Evolutionary conservation across 495 filamentous ascomycete genomes (phyloP).

Genomic region (Evansstolkia leycettana): DNA sequence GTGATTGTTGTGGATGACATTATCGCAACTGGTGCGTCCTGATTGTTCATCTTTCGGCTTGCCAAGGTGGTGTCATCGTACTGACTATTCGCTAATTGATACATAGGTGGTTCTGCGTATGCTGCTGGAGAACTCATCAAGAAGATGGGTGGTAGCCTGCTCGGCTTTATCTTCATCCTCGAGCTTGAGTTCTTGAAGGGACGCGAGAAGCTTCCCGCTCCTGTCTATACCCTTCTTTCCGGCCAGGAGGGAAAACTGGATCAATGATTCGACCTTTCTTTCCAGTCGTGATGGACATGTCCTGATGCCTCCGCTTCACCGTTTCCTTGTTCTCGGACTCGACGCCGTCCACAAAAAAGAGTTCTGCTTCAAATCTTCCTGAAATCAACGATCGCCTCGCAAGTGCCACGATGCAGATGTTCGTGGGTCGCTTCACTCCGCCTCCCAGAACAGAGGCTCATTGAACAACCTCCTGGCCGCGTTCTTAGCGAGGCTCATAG

Average conservation of each 20-base stretch:
- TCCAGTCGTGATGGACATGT: not conserved
- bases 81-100: constrained; percentile 1
- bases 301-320: not conserved
- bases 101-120: constrained; percentile 80
- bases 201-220: constrained; percentile 74
- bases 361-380: not conserved
- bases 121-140: constrained; percentile 78
- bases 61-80: not conserved
- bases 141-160: constrained; percentile 68
- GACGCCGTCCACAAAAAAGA: not conserved
- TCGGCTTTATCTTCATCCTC: constrained; percentile 90
- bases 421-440: too few species aligned
- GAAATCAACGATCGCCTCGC: too few species aligned
- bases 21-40: constrained; percentile 80
- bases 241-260: constrained; percentile 33
- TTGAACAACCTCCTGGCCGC: too few species aligned
- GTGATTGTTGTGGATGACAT: constrained; percentile 95
- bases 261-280: not conserved
- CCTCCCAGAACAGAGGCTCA: too few species aligned
- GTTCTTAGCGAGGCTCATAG: too few species aligned
- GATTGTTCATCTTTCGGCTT: not conserved
- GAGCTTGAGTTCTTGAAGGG: constrained; percentile 94
- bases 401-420: too few species aligned
- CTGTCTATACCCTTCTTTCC: constrained; percentile 71
- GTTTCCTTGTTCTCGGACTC: not conserved